These are phyloP conservation scores for Adenanthera pavonina DNA, from an alignment of 306 rosid species.

Conservation along the genomic window DNA sequence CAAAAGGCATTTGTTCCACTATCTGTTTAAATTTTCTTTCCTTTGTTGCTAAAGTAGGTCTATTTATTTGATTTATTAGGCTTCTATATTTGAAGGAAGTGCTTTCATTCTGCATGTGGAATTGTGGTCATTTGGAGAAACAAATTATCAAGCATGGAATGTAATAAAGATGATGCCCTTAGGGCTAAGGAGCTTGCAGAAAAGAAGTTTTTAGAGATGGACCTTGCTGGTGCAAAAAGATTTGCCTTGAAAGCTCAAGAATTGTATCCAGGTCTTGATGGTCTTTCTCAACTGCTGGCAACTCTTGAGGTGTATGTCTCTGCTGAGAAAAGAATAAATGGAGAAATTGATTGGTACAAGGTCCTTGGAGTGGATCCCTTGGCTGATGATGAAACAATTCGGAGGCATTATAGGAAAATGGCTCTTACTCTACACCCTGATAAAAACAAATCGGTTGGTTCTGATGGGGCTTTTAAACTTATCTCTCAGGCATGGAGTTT, in stretches of 20 bases:
- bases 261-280: conserved; percentile 65
- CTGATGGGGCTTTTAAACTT: conserved; percentile 76
- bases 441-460: conserved; percentile 81
- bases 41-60: conserved; percentile 39
- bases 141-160: conserved; percentile 60
- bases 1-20: background rate
- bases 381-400: conserved; percentile 66
- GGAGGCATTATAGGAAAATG: conserved; percentile 59
- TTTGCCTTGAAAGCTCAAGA: conserved; percentile 70
- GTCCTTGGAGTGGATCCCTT: conserved; percentile 70
- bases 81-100: conserved; percentile 38
- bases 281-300: conserved; percentile 59
- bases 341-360: conserved; percentile 70
- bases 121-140: conserved; percentile 30
- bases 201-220: conserved; percentile 54
- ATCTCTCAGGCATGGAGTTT: conserved; percentile 70
- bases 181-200: conserved; percentile 73
- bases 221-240: conserved; percentile 57
- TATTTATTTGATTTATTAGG: conserved; percentile 39
- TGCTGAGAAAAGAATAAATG: conserved; percentile 60
- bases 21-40: conserved; percentile 27
- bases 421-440: conserved; percentile 77
- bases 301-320: conserved; percentile 70
- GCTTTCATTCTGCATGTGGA: conserved; percentile 32
- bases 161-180: conserved; percentile 59